Base-by-base conservation (phyloP, 1,284 basidiomycete species). In the Sutorius eximius region DNA sequence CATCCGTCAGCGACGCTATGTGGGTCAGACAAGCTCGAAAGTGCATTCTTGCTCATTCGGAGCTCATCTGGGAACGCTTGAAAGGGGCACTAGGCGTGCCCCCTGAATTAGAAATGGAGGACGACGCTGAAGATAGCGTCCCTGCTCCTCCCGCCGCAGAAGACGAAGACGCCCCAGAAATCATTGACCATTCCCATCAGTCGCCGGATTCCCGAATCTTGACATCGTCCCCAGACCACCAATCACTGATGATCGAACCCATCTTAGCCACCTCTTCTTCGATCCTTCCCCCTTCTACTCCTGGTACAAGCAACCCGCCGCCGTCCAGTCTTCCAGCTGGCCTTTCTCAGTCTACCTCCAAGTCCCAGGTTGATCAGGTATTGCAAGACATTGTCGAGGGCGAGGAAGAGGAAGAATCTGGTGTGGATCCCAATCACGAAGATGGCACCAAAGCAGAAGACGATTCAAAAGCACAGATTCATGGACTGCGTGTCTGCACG, bases 61-160 rank as follows among this genome's bases (percentile, higher is more conserved):
- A 92, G 67, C 79, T 89, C 48, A 85, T 91, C 56, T 92, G 89
- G 89, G 89, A 91, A 68, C 80, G 89, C 49, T 74, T 91, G 64
- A 91, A 91, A 67, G 87, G 84, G 33, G 87, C 87, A 0, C 73
- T 92, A 2, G 89, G 89, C 11, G 82, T 90, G 1, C 89, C 89
- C 3, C 84, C 85, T 0, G 89, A 91, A 62, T 75, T 91, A 10
- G 89, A 91, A 59, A 64, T 79, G 27, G 81, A 81, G 12, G 70
- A 71, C 15, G 67, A 68, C 10, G 22, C 34, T 38, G 33, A 27
- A 3, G 60, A 64, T 27, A 13, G 13, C 11, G 10, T 32, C 4
- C n/a, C 32, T 13, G 32, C 41, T 27, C 15, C 34, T 22, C 29
- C 37, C 24, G 32, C 16, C 18, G 7, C 32, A 30, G 47, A 45